These are phyloP conservation scores for Amylocarpus encephaloides DNA, from an alignment of 2,329 filamentous ascomycete species.

Conservation along the genomic window DNA sequence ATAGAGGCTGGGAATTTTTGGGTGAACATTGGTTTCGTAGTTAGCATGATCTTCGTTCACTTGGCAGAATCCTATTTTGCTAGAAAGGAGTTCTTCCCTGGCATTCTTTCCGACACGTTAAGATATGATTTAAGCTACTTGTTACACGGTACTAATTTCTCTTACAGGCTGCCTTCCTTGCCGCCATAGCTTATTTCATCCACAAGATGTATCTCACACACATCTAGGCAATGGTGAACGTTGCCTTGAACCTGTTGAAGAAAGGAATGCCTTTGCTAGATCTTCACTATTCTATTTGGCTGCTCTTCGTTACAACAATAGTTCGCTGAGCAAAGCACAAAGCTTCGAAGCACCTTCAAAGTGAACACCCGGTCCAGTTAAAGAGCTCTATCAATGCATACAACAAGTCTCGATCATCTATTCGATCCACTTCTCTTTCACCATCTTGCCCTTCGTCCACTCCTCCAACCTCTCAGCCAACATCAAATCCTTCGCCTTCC, in stretches of 20 bases:
- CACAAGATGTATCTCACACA: neutral
- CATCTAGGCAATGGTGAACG: no score
- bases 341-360: no score
- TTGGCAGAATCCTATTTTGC: neutral
- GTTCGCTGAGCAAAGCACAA: no score
- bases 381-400: no score
- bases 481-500: conserved; percentile 30
- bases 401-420: no score
- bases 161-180: neutral
- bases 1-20: neutral
- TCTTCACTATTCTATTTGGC: no score
- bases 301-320: no score
- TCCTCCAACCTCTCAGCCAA: conserved; percentile 33
- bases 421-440: conserved; percentile 26
- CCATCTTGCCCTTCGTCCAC: conserved; percentile 32
- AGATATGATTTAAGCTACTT: neutral
- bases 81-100: neutral
- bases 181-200: neutral
- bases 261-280: no score
- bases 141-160: neutral
- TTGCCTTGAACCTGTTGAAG: no score
- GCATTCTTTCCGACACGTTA: neutral
- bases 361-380: no score
- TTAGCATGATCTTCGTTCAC: neutral
- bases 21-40: neutral